Evolutionary conservation across 176 grass and related monocot genomes (phyloP), one percentile per base, ranked within the genome.

Genomic region (Chrysopogon serrulatus): DNA sequence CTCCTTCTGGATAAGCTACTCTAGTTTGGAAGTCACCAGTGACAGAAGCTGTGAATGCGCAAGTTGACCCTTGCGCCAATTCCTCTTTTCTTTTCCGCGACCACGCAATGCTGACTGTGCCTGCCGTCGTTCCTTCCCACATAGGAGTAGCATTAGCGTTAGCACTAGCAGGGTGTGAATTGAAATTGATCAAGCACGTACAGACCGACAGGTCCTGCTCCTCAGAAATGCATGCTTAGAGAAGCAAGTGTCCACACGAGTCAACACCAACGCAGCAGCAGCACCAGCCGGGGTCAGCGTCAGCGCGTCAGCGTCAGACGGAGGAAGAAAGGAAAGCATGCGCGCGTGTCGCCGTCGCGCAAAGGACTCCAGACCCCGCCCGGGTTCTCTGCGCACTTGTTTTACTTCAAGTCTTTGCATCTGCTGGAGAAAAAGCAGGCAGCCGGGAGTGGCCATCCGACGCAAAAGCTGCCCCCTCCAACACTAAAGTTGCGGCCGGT

Each of bases 401-500:
- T 23, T 41, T 18, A 51, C 31, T 36, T 21, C 1, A 14, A n/a
- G 61, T 16, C 80, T 72, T 73, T 33, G 75, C 75, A 53, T 88
- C 56, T 79, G 57, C 86, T 30, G 21, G 65, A 30, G 6, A 10
- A 65, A 88, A 88, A 89, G 74, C 82, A 54, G 45, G 45, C 88
- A 78, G 65, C 45, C 35, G 36, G 9, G 83, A 90, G 88, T 90
- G 88, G 16, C 71, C 66, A 69, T 90, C 88, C 84, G 66, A 90
- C 84, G 75, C 88, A 86, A 90, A 90, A 90, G 88, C 11, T 1
- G 32, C 33, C 10, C 0, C 11, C 79, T 83, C 84, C 88, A 32
- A 69, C 88, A 11, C 74, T 31, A 90, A 90, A 90, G 89, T 30
- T 16, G 75, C 60, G 7, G 44, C 32, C 75, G 61, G 89, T 90